Conservation (phyloP, 169 alveolate species). For the Neospora caninum region DNA sequence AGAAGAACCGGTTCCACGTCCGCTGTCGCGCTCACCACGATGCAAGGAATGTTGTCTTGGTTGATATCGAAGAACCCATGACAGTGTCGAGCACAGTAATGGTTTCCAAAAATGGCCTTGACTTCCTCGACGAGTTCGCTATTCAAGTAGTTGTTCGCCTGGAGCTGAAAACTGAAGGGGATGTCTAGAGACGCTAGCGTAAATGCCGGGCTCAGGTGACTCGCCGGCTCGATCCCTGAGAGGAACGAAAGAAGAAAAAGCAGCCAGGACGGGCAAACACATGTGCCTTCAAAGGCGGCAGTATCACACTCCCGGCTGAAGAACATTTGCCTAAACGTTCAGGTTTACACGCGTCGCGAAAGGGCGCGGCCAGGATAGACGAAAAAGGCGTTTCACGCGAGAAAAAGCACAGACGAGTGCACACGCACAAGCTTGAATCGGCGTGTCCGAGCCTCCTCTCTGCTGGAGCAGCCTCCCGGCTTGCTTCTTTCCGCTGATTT, state of each 20-base stretch:
- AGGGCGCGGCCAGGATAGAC: too few relatives aligned
- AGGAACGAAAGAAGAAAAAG: not conserved
- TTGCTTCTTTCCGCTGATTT: too few relatives aligned
- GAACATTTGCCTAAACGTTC: too few relatives aligned
- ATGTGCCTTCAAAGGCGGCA: too few relatives aligned
- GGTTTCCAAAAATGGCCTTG: constrained; percentile 55
- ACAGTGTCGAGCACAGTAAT: constrained; percentile 58
- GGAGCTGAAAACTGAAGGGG: constrained; percentile 46
- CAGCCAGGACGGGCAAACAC: not conserved
- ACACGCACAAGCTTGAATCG: too few relatives aligned
- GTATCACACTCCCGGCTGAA: too few relatives aligned
- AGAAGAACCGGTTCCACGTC: not conserved
- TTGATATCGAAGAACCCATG: constrained; percentile 33
- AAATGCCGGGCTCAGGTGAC: constrained; percentile 56
- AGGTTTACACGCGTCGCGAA: too few relatives aligned
- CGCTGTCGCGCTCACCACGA: constrained; percentile 20
- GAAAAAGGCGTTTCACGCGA: too few relatives aligned
- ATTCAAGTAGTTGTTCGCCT: constrained; percentile 29
- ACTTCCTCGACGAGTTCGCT: constrained; percentile 17
- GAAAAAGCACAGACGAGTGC: too few relatives aligned
- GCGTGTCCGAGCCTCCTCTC: too few relatives aligned
- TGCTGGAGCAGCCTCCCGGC: too few relatives aligned
- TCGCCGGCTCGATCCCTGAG: constrained; percentile 40
- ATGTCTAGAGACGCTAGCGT: constrained; percentile 24
- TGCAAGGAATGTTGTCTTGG: constrained; percentile 23